Base-by-base conservation (phyloP, 140 eudicot genomes). In the Stevia rebaudiana region DNA sequence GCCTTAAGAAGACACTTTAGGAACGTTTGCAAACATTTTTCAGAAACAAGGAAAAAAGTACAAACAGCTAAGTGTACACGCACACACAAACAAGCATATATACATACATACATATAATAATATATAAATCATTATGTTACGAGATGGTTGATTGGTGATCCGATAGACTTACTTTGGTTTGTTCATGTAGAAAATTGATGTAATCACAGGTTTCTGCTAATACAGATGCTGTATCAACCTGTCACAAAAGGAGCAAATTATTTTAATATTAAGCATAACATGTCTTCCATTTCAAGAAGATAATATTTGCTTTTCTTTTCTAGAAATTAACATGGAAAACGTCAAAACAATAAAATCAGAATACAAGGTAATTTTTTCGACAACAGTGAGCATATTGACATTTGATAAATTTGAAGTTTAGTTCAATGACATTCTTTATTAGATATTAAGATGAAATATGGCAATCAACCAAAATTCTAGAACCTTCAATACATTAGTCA, bases 181-280 rank as follows among this genome's bases (percentile, higher is more conserved):
- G 95, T 28, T 81, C 84, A 65, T 89, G 97, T 65, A 89, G 83
- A 68, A 83, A 83, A 72, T 74, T 81, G 8, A 89, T 85, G 83
- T 89, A 79, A n/a, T 74, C 80, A 61, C 81, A 76, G 21, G 97
- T 83, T 74, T 89, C 95, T 5, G 87, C 74, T 11, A 88, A 84
- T 74, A 89, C 88, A 28, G 91, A 81, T 41, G 97, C 88, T 11
- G 91, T 83, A 76, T 89, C 95, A 3, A 88, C 85, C 97, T 89
- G 86, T 33, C 51, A 75, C 23, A 74, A 49, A 43, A 13, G 25
- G 43, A 76, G 40, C 47, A 72, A 30, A 15, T 55, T 30, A 55
- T 6, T 28, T 4, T 55, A 55, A 6, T n/a, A 55, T 15, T 55
- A 13, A 55, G 41, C 42, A 55, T 6, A 12, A 55, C 28, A 11